Evolutionary conservation across 2,329 filamentous ascomycete genomes (phyloP).

Genomic region (Talaromyces sp.): DNA sequence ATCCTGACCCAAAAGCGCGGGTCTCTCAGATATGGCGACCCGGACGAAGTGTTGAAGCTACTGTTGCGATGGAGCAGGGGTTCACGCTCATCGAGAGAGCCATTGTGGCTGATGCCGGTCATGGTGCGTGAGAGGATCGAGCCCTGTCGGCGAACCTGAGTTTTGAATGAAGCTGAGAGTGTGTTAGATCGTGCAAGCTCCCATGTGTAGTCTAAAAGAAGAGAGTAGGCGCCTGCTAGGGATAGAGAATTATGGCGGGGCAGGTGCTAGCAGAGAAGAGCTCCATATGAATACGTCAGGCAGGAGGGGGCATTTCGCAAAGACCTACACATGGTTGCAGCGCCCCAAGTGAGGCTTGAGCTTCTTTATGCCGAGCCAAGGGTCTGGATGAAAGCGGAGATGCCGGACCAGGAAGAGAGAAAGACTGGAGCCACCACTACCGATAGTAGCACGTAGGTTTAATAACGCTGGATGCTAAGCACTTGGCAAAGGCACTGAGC

Average conservation of each 20-base stretch:
- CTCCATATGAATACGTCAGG: background rate
- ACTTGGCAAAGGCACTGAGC: background rate
- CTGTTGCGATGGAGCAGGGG: conserved; percentile 21
- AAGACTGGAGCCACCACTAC: background rate
- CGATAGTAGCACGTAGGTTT: background rate
- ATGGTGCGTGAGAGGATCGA: conserved; percentile 19
- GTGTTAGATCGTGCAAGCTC: background rate
- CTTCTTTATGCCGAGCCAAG: background rate
- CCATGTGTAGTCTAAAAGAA: background rate
- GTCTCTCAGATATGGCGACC: conserved; percentile 29
- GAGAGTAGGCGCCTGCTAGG: background rate
- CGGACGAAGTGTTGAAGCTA: background rate
- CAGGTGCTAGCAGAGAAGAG: background rate
- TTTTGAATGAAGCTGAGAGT: conserved; percentile 20
- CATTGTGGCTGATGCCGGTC: conserved; percentile 23
- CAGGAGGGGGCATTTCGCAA: background rate
- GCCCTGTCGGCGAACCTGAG: conserved; percentile 5
- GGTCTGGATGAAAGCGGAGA: background rate
- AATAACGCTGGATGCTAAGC: background rate
- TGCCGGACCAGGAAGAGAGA: background rate
- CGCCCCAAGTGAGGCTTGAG: background rate
- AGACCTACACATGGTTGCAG: background rate
- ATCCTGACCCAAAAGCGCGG: conserved; percentile 33
- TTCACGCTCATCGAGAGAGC: conserved; percentile 29
- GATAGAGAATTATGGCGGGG: background rate